Conservation (phyloP, 805 yeast genomes). For the Sugiyamaella lignohabitans region DNA sequence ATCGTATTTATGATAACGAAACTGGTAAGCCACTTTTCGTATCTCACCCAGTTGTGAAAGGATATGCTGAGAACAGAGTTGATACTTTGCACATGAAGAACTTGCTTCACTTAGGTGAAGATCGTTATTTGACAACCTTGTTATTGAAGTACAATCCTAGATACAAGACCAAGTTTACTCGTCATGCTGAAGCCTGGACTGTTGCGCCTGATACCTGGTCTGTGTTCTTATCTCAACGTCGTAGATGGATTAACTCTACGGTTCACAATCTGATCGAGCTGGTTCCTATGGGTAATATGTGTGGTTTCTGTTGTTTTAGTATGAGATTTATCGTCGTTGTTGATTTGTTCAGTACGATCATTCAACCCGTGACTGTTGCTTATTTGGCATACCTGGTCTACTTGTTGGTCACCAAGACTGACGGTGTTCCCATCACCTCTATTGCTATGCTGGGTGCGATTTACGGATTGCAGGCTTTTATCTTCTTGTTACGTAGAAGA, state of each 20-base stretch:
- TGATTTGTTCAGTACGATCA: slow-evolving; percentile 53
- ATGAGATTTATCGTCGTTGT: slow-evolving; percentile 55
- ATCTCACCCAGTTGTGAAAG: slow-evolving; percentile 52
- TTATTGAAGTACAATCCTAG: slow-evolving; percentile 51
- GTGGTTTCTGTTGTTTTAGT: slow-evolving; percentile 60
- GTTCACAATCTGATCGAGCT: slow-evolving; percentile 57
- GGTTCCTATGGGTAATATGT: slow-evolving; percentile 51
- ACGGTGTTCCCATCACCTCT: slow-evolving; percentile 50
- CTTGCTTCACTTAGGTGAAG: slow-evolving; percentile 56
- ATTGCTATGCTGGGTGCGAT: slow-evolving; percentile 48
- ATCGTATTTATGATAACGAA: slow-evolving; percentile 48
- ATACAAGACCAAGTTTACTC: slow-evolving; percentile 48
- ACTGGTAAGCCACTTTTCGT: slow-evolving; percentile 55
- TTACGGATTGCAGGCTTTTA: slow-evolving; percentile 51
- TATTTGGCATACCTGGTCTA: slow-evolving; percentile 45
- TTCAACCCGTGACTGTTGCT: slow-evolving; percentile 54
- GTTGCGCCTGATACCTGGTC: slow-evolving; percentile 52
- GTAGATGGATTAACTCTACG: slow-evolving; percentile 64
- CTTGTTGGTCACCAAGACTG: slow-evolving; percentile 40
- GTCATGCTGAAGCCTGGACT: slow-evolving; percentile 55
- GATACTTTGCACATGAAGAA: slow-evolving; percentile 56
- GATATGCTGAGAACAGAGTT: slow-evolving; percentile 49
- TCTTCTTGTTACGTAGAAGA: slow-evolving; percentile 42
- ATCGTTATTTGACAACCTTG: slow-evolving; percentile 50
- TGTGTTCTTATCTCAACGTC: slow-evolving; percentile 56